phyloP scores from a whole-genome alignment of 805 yeast genomes.

The Kodamaea hsintzibuensis region DNA sequence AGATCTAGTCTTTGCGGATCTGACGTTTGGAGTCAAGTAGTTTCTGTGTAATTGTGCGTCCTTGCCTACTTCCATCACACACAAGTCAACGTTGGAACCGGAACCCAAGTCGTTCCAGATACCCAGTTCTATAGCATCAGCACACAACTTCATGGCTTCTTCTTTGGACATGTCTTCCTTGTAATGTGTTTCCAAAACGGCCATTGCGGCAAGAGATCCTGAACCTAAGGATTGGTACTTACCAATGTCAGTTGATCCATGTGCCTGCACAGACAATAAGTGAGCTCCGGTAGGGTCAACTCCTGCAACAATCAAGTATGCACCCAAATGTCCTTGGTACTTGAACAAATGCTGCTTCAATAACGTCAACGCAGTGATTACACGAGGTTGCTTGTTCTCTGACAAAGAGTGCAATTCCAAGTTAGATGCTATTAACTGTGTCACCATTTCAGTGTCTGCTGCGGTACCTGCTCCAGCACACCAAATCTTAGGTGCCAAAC shows the following conservation, averaged over 20 bases:
- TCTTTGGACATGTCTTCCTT: constrained; percentile 73
- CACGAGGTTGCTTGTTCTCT: constrained; percentile 86
- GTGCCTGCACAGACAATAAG: constrained; percentile 91
- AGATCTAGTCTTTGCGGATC: constrained; percentile 77
- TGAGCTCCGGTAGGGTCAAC: constrained; percentile 96
- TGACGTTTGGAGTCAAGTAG: constrained; percentile 85
- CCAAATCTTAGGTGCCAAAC: constrained; percentile 90
- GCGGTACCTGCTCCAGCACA: constrained; percentile 99
- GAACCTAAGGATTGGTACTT: constrained; percentile 91
- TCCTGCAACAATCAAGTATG: constrained; percentile 97
- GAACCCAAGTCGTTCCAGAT: constrained; percentile 99
- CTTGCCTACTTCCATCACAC: constrained; percentile 93
- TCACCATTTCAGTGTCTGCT: constrained; percentile 97
- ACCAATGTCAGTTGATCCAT: constrained; percentile 97
- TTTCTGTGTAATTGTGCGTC: constrained; percentile 85
- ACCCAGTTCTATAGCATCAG: constrained; percentile 96
- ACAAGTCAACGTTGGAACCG: constrained; percentile 95
- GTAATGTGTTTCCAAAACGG: constrained; percentile 90
- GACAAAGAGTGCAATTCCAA: constrained; percentile 86
- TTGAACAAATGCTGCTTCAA: constrained; percentile 94
- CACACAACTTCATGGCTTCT: constrained; percentile 87
- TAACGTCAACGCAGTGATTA: constrained; percentile 88
- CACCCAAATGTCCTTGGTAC: constrained; percentile 97
- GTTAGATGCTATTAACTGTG: constrained; percentile 88
- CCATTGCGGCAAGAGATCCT: constrained; percentile 98